Evolutionary conservation across 768 basidiomycete species (phyloP).

Genomic region (Fomitopsis serialis): DNA sequence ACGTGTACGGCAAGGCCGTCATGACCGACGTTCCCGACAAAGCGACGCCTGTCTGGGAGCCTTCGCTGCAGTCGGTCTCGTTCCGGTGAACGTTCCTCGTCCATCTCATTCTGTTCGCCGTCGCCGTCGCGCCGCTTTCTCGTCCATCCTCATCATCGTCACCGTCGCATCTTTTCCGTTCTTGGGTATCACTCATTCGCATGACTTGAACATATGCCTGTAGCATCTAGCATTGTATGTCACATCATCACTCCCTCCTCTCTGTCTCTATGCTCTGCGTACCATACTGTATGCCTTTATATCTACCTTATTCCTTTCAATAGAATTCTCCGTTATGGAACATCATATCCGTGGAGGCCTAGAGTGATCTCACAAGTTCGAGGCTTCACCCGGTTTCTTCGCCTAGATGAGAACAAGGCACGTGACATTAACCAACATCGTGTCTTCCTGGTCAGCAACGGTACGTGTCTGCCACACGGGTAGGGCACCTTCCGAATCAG

Average conservation of each 20-base stretch:
- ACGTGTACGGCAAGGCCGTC: constrained; percentile 56
- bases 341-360: too few relatives aligned
- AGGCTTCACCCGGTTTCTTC: too few relatives aligned
- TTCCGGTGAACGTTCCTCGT: not conserved
- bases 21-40: not conserved
- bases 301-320: not conserved
- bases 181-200: not conserved
- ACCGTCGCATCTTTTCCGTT: not conserved
- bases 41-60: not conserved
- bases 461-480: too few relatives aligned
- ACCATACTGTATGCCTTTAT: not conserved
- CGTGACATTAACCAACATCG: too few relatives aligned
- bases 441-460: too few relatives aligned
- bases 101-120: not conserved
- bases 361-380: too few relatives aligned
- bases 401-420: too few relatives aligned
- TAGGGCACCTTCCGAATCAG: too few relatives aligned
- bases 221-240: not conserved
- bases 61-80: not conserved
- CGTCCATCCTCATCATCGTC: not conserved
- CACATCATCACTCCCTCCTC: not conserved
- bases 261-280: not conserved
- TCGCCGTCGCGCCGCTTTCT: not conserved
- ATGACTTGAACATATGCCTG: not conserved
- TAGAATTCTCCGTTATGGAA: not conserved